Evolutionary conservation across 2,329 filamentous ascomycete species (phyloP).

Genomic region (Ceratocystis lukuohia): DNA sequence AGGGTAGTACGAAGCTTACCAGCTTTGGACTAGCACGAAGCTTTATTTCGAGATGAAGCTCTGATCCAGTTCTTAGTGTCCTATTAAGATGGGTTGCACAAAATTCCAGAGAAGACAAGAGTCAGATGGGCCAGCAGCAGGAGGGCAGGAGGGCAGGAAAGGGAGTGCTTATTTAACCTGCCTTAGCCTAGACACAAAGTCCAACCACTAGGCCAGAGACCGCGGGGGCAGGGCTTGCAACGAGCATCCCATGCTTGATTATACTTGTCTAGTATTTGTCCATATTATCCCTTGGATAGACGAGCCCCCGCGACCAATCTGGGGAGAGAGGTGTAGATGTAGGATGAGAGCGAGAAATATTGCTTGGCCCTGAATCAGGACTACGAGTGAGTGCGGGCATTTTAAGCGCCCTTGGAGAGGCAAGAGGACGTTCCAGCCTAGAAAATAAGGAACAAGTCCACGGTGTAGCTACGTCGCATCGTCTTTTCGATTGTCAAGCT

Average conservation of each 20-base stretch:
- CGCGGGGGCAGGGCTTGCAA: neutral
- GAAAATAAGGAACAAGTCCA: neutral
- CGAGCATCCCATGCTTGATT: no score
- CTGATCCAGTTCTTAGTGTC: neutral
- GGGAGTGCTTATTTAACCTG: neutral
- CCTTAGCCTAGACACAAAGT: neutral
- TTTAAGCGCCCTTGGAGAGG: no score
- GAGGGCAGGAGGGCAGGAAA: neutral
- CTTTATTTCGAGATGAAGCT: neutral
- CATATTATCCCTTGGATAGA: no score
- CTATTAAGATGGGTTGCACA: neutral
- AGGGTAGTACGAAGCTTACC: slow-evolving; percentile 5
- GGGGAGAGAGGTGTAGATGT: no score
- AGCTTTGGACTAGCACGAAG: slow-evolving; percentile 3
- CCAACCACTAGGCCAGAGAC: neutral
- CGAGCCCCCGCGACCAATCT: no score
- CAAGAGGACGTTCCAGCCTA: no score
- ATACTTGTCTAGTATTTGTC: no score
- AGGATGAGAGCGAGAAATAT: no score
- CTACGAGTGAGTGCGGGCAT: no score
- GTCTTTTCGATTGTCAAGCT: neutral
- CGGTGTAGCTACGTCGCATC: neutral
- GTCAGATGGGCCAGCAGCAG: neutral
- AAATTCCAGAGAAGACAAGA: neutral
- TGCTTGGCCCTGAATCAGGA: no score